Evolutionary conservation across 1,284 basidiomycete species (phyloP).

Genomic region (Anthracocystis walkeri): DNA sequence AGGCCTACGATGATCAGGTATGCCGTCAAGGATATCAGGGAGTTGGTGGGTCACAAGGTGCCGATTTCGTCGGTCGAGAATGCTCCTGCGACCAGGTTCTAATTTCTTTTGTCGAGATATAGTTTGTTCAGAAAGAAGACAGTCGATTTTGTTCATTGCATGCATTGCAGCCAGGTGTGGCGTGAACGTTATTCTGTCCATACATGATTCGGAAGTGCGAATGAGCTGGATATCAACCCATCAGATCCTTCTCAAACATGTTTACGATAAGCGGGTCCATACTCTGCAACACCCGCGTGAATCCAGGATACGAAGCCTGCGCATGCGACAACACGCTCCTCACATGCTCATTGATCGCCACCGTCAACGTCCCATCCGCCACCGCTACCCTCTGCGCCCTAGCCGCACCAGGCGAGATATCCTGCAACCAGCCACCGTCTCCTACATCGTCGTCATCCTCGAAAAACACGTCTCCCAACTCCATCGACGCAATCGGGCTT

Average conservation of each 20-base stretch:
- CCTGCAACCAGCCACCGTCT: conserved; percentile 56
- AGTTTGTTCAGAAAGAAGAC: background rate
- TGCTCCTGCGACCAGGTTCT: conserved; percentile 68
- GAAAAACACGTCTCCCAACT: conserved; percentile 38
- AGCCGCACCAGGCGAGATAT: conserved; percentile 58
- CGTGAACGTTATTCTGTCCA: background rate
- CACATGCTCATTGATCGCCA: conserved; percentile 48
- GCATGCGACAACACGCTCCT: conserved; percentile 48
- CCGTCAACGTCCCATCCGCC: conserved; percentile 50
- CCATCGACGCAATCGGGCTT: conserved; percentile 51
- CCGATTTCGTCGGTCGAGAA: conserved; percentile 71
- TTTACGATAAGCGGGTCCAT: conserved; percentile 66
- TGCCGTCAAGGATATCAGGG: conserved; percentile 93
- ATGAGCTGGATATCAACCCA: conserved; percentile 1
- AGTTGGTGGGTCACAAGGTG: conserved; percentile 96
- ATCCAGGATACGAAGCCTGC: conserved; percentile 32
- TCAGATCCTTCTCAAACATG: conserved; percentile 59
- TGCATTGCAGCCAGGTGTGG: background rate
- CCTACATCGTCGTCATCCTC: conserved; percentile 42
- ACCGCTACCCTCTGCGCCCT: conserved; percentile 42
- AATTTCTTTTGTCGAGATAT: background rate
- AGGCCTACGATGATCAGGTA: conserved; percentile 96
- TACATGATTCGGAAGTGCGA: background rate
- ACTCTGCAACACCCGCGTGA: conserved; percentile 34
- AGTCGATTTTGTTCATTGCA: background rate